Evolutionary conservation across 1,139 yeast genomes (phyloP).

Genomic region (Barnettozyma hawaiiensis): DNA sequence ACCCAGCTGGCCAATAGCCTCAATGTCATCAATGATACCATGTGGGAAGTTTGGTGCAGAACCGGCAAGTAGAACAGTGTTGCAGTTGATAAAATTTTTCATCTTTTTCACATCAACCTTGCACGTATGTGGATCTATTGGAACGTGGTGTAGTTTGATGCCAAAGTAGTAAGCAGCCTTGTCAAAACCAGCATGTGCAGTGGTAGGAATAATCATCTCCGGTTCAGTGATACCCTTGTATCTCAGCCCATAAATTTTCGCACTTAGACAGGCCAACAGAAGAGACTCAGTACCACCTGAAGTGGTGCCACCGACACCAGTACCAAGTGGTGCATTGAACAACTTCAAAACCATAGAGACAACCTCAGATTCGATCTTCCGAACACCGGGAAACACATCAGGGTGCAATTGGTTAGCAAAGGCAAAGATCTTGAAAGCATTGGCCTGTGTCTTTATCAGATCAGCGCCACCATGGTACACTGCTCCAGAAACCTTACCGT

Average conservation of each 20-base stretch:
- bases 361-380: constrained; percentile 95
- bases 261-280: constrained; percentile 79
- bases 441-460: constrained; percentile 62
- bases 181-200: constrained; percentile 93
- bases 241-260: constrained; percentile 52
- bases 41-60: constrained; percentile 98
- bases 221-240: constrained; percentile 62
- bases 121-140: constrained; percentile 60
- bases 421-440: constrained; percentile 69
- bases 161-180: constrained; percentile 91
- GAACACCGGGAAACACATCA: constrained; percentile 92
- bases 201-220: constrained; percentile 82
- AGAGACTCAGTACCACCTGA: constrained; percentile 97
- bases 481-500: constrained; percentile 88
- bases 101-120: constrained; percentile 65
- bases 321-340: constrained; percentile 59
- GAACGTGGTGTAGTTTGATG: constrained; percentile 78
- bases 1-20: constrained; percentile 64
- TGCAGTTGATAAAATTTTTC: constrained; percentile 57
- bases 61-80: constrained; percentile 81
- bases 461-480: constrained; percentile 93
- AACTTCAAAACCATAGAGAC: constrained; percentile 83
- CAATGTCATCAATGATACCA: constrained; percentile 89
- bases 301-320: constrained; percentile 84
- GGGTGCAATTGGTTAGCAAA: constrained; percentile 96